Base-by-base conservation (phyloP, 148 eudicot species). In the Beta vulgaris region DNA sequence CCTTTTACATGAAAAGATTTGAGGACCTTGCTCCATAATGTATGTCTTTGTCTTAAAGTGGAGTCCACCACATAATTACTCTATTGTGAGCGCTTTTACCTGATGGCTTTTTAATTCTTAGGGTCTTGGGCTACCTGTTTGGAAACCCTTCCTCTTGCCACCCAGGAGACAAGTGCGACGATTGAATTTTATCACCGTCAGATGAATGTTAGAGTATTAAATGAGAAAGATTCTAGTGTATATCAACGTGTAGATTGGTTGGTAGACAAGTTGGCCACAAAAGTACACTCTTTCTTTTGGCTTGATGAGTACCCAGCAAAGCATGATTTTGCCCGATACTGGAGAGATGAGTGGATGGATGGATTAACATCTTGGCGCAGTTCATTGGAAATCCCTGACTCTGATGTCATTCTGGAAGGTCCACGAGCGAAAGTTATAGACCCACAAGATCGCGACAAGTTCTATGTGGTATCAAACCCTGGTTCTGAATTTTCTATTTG, bases 221-320 rank as follows among this genome's bases (percentile, higher is more conserved):
- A 90, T 67, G 92, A 90, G 78, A 90, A 75, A 34, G 86, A 87
- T 62, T 29, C 82, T 23, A 34, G 69, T 67, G 88, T 80, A 39
- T 88, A 87, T 73, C 85, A 87, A 74, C 92, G 98, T 16, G 84
- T 88, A 58, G 97, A 95, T 81, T 95, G 98, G 98, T 82, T 92
- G 73, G 89, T 89, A 19, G 87, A 92, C 79, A 92, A 89, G 85
- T 77, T 95, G 77, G 77, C 77, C 72, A 95, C 90, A 36, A 88
- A 89, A 85, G 97, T 92, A 43, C 97, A 95, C 77, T 88, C 99
- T 6, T 90, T 87, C 84, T 92, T 90, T 72, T 92, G 97, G 98
- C 91, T 95, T 60, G 98, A 95, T 63, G 96, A 95, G 84, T 92
- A 83, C 78, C 82, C 96, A 0, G 90, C 83, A n/a, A 95, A 90